Base-by-base conservation (phyloP, 1,139 yeast genomes). In the Neolecta irregularis region DNA sequence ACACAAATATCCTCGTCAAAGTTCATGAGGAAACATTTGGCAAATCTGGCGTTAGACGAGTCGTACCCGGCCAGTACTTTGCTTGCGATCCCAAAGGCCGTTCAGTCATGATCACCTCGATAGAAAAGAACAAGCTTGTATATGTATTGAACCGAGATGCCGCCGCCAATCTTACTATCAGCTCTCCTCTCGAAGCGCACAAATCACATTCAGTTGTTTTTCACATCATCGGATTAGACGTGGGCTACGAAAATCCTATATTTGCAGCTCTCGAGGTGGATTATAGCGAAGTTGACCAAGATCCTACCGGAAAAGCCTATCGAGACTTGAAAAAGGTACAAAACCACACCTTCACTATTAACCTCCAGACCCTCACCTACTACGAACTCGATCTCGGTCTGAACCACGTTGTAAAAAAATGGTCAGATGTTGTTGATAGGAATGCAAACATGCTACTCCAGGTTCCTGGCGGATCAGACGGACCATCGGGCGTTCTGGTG, bases 311-410 rank as follows among this genome's bases (percentile, higher is more conserved):
- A 18, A 43, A 35, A 24, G 52, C 49, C 2, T 46, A 44, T 35
- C 51, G 46, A 21, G 44, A 41, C 4, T 32, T 38, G 4, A 40
- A 43, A 18, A 41, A 48, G 32, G 31, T 28, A 16, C 6, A 24
- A 4, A 12, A 20, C 22, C 12, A 11, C 1, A 20, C 22, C 22
- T 26, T 28, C 22, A 20, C 13, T 16, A 3, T 28, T 28, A 57
- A 56, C 35, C 21, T 7, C 13, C 22, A 28, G 31, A 48, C 51
- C 26, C 56, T 85, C 40, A 66, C 69, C 6, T 76, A 67, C 52
- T 85, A 85, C 55, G 91, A 80, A 49, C 58, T 85, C 21, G 96
- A 88, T 53, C 65, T 79, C 35, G 94, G 96, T 0, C 60, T 85
- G 37, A 83, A 85, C 49, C 78, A 76, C 50, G 67, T 83, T 2